These are phyloP conservation scores for Cladosporium austrohemisphaericum DNA, from an alignment of 2,329 filamentous ascomycete genomes.

Conservation along the genomic window DNA sequence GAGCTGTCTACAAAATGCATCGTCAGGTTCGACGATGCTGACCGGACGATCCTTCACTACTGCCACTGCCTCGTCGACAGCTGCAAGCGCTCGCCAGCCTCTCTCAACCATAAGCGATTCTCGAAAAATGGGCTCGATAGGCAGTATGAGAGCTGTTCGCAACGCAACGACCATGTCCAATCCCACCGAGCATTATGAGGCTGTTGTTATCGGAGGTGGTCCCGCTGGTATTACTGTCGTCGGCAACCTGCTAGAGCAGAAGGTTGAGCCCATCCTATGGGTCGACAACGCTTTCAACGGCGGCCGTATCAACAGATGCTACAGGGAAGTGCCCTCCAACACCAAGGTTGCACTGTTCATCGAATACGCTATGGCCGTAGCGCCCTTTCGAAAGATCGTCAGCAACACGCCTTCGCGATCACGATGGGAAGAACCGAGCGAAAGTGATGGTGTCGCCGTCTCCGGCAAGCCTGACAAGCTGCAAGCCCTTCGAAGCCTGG, in stretches of 20 bases:
- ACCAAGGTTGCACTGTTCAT: constrained; percentile 60
- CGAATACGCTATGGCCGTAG: constrained; percentile 52
- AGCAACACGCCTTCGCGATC: constrained; percentile 39
- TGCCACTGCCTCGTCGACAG: neutral
- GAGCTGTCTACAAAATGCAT: constrained; percentile 7
- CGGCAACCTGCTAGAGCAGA: constrained; percentile 58
- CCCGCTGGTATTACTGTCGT: constrained; percentile 58
- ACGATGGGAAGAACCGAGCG: constrained; percentile 27
- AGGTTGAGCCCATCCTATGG: constrained; percentile 53
- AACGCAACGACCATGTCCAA: constrained; percentile 9
- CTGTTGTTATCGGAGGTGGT: constrained; percentile 58
- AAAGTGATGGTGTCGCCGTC: constrained; percentile 25
- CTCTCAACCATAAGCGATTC: too few species aligned
- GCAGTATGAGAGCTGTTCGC: neutral
- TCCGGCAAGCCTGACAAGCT: constrained; percentile 49
- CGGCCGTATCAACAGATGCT: constrained; percentile 43
- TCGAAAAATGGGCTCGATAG: neutral
- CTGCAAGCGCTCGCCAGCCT: neutral
- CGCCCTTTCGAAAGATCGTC: constrained; percentile 52
- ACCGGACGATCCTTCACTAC: neutral
- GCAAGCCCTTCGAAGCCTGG: constrained; percentile 49
- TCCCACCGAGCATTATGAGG: constrained; percentile 38
- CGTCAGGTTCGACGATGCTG: neutral
- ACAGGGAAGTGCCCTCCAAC: constrained; percentile 61
- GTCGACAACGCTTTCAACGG: constrained; percentile 55